phyloP scores from a whole-genome alignment of 2,329 filamentous ascomycete genomes.

The Xylaria sp. region DNA sequence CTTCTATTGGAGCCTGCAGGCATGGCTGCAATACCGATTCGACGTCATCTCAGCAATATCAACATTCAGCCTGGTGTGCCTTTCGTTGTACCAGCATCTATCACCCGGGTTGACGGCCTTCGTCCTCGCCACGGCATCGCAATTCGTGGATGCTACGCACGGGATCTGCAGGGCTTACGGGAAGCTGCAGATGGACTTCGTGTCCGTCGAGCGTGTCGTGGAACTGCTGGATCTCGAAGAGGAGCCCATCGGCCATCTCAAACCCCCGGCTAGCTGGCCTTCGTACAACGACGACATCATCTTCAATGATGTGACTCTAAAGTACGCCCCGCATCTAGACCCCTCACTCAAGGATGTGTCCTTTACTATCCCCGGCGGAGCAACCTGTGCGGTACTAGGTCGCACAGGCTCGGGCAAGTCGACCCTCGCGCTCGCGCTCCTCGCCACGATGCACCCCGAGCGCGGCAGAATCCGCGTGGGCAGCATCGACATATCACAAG shows the following conservation, averaged over 20 bases:
- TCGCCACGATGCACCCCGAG: conserved; percentile 65
- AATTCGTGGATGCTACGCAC: conserved; percentile 77
- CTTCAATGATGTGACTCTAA: conserved; percentile 81
- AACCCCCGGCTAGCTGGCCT: conserved; percentile 83
- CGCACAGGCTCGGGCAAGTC: conserved; percentile 90
- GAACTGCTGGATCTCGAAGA: conserved; percentile 83
- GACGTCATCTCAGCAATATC: conserved; percentile 77
- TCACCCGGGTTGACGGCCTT: conserved; percentile 86
- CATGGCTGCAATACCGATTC: conserved; percentile 86
- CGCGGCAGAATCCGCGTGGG: conserved; percentile 66
- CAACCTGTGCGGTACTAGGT: conserved; percentile 76
- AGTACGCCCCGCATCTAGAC: conserved; percentile 81
- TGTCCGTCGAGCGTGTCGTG: conserved; percentile 87
- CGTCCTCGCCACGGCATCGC: conserved; percentile 77
- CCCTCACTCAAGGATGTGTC: conserved; percentile 75
- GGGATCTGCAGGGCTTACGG: conserved; percentile 83
- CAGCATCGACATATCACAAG: conserved; percentile 60
- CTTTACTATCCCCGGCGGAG: conserved; percentile 75
- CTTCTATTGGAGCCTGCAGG: conserved; percentile 91
- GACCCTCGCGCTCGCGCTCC: conserved; percentile 72
- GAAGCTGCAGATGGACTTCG: conserved; percentile 89
- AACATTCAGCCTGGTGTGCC: conserved; percentile 76
- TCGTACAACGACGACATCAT: conserved; percentile 75
- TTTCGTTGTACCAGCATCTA: conserved; percentile 80
- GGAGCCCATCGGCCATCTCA: conserved; percentile 73